These are phyloP conservation scores for Exutisphaerella laricina DNA, from an alignment of 2,329 filamentous ascomycete species.

Conservation along the genomic window DNA sequence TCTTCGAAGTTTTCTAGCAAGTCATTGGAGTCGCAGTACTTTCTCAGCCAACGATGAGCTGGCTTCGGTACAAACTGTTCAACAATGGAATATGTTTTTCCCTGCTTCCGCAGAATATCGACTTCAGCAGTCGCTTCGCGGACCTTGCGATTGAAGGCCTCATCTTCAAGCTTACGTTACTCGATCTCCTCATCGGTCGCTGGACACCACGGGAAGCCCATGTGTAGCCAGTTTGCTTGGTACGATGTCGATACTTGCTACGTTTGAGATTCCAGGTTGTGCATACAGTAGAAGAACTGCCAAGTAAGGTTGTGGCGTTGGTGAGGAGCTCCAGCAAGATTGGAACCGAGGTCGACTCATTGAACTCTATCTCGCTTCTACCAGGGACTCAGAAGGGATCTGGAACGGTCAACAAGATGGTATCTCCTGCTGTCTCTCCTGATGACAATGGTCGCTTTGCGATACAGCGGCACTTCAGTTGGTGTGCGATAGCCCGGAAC, in stretches of 20 bases:
- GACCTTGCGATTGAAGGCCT: too few species aligned
- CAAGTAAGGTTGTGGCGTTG: too few species aligned
- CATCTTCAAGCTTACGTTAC: neutral
- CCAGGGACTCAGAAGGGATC: neutral
- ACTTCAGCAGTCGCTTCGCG: too few species aligned
- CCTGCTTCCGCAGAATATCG: too few species aligned
- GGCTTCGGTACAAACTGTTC: too few species aligned
- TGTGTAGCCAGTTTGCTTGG: neutral
- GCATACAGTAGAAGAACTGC: too few species aligned
- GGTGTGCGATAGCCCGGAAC: neutral
- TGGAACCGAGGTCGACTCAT: constrained; percentile 3
- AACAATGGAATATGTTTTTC: too few species aligned
- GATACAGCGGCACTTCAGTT: neutral
- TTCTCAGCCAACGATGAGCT: too few species aligned
- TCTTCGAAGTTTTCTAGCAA: too few species aligned
- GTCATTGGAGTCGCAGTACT: too few species aligned
- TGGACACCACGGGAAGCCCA: neutral
- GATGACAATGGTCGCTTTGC: neutral
- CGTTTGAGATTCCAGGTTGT: neutral
- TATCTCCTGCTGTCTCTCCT: neutral
- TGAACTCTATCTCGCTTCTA: neutral
- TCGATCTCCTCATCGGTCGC: neutral
- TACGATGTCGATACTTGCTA: neutral
- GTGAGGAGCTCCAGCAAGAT: neutral
- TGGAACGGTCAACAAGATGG: neutral